Conservation (phyloP, 257 asterid species). For the Anisodus acutangulus region DNA sequence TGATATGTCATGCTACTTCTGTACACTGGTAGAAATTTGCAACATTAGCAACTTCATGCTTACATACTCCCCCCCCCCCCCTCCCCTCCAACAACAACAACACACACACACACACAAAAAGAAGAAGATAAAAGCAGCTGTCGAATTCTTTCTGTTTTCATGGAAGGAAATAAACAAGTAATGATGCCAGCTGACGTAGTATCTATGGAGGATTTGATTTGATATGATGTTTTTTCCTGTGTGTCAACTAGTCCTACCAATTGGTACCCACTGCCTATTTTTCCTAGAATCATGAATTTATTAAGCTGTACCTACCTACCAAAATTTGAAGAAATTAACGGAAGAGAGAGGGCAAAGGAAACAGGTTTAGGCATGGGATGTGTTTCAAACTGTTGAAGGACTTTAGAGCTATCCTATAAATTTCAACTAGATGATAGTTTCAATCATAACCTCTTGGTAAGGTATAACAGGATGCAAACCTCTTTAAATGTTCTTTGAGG, state of each 20-base stretch:
- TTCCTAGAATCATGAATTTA: not conserved
- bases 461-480: not conserved
- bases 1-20: not conserved
- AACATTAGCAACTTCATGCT: not conserved
- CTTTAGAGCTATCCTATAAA: not conserved
- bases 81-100: not conserved
- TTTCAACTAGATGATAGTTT: not conserved
- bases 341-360: not conserved
- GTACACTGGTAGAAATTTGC: not conserved
- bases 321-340: not conserved
- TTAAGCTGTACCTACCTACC: not conserved
- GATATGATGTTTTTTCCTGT: not conserved
- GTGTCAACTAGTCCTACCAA: not conserved
- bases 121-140: not conserved
- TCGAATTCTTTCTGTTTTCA: not conserved
- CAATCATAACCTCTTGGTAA: not conserved
- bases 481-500: conserved; percentile 22
- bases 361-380: not conserved
- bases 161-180: not conserved
- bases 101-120: not conserved
- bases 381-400: not conserved
- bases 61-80: not conserved
- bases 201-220: not conserved
- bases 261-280: not conserved
- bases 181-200: not conserved